Evolutionary conservation across 1,139 yeast species (phyloP).

Genomic region (Scheffersomyces lignicola): DNA sequence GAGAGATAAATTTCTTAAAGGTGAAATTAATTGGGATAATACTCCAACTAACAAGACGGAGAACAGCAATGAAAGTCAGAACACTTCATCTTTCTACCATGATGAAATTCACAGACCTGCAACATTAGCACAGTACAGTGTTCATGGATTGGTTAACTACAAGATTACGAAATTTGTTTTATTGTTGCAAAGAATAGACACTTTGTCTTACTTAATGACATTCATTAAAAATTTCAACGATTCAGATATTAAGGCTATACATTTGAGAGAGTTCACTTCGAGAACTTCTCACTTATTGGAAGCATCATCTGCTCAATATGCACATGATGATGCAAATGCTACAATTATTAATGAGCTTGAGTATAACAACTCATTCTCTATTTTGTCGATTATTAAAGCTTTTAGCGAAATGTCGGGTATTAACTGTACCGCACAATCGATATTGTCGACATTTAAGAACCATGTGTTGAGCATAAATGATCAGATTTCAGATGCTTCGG

Average conservation of each 20-base stretch:
- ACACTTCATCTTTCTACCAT: not conserved
- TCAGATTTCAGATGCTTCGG: conserved; percentile 24
- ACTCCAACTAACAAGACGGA: conserved; percentile 11
- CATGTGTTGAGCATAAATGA: conserved; percentile 31
- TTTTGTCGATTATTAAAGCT: conserved; percentile 53
- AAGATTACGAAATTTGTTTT: conserved; percentile 26
- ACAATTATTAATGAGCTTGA: conserved; percentile 21
- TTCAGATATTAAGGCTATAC: conserved; percentile 52
- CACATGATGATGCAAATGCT: conserved; percentile 14
- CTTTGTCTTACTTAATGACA: conserved; percentile 34
- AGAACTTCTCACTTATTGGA: conserved; percentile 69
- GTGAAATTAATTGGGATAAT: conserved; percentile 45
- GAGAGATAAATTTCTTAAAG: conserved; percentile 39
- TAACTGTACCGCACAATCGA: conserved; percentile 51
- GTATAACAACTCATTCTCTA: conserved; percentile 43
- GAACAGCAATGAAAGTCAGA: conserved; percentile 1
- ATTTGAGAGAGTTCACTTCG: conserved; percentile 59
- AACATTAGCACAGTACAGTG: conserved; percentile 9
- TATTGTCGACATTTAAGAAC: conserved; percentile 45
- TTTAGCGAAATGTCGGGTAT: conserved; percentile 53
- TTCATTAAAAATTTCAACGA: conserved; percentile 19
- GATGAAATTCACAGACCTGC: conserved; percentile 6
- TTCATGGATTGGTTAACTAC: conserved; percentile 8
- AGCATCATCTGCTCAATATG: conserved; percentile 42
- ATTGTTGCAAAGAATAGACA: conserved; percentile 31